Conservation (phyloP, 163 green algal genomes). For the Botryococcus braunii region DNA sequence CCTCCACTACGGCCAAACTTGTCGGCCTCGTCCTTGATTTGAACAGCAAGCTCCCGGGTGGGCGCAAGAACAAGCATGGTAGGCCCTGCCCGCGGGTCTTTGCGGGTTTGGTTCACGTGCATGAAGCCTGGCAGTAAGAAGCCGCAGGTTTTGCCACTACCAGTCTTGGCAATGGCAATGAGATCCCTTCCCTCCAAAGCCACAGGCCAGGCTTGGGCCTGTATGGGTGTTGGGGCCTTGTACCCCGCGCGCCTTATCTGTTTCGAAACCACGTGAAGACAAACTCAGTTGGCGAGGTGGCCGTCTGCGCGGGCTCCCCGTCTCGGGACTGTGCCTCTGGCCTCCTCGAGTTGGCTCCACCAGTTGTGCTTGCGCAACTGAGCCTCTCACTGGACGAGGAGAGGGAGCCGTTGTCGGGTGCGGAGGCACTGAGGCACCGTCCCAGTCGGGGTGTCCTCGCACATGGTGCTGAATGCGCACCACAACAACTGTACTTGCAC, state of each 20-base stretch:
- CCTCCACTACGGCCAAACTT: conserved; percentile 82
- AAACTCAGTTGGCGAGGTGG: background rate
- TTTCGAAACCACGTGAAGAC: background rate
- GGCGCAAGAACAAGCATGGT: conserved; percentile 86
- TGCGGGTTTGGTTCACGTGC: conserved; percentile 83
- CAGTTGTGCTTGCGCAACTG: background rate
- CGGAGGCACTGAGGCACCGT: background rate
- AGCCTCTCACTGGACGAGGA: background rate
- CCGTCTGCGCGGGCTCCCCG: background rate
- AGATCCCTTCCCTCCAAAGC: conserved; percentile 87
- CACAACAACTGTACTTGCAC: too few relatives aligned
- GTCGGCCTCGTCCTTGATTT: conserved; percentile 92
- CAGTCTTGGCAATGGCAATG: conserved; percentile 93
- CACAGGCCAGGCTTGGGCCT: conserved; percentile 94
- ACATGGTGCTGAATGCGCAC: too few relatives aligned
- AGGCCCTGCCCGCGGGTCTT: conserved; percentile 52
- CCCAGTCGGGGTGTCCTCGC: background rate
- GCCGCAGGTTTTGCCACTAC: conserved; percentile 87
- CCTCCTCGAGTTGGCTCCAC: background rate
- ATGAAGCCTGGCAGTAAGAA: conserved; percentile 93
- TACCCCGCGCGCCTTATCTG: conserved; percentile 72
- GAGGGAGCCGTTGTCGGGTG: background rate
- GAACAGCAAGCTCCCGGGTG: conserved; percentile 88
- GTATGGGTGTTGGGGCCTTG: conserved; percentile 83
- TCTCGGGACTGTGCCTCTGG: too few relatives aligned